A percentile compares a stretch with the other conserved stretches of the same genome.
Evolutionary conservation across 495 filamentous ascomycete species (phyloP).

Genomic region (Talaromyces nanjingensis): DNA sequence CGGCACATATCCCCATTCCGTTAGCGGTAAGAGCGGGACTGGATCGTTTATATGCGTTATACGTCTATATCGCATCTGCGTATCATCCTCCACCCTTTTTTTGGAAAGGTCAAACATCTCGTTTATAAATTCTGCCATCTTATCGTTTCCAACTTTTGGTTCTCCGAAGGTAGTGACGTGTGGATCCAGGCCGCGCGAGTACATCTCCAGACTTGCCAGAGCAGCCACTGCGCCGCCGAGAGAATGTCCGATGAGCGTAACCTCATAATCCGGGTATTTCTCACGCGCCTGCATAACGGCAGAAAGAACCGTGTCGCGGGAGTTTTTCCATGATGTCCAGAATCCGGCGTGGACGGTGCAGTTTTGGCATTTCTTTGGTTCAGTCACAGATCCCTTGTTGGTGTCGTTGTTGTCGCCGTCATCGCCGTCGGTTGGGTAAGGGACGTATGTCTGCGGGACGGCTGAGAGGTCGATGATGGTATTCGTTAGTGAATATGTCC

Average conservation of each 20-base stretch:
- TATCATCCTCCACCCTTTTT: slow-evolving; percentile 7
- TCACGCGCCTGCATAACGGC: slow-evolving; percentile 45
- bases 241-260: slow-evolving; percentile 82
- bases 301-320: slow-evolving; percentile 56
- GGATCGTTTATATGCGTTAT: slow-evolving; percentile 86
- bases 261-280: slow-evolving; percentile 59
- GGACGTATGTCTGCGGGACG: slow-evolving; percentile 81
- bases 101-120: slow-evolving; percentile 48
- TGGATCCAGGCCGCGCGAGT: slow-evolving; percentile 60
- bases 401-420: slow-evolving; percentile 14
- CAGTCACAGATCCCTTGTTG: slow-evolving; percentile 2
- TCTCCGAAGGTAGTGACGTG: slow-evolving; percentile 89
- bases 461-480: slow-evolving; percentile 83
- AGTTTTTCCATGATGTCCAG: slow-evolving; percentile 70
- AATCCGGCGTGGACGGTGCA: slow-evolving; percentile 94
- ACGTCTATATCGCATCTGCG: slow-evolving; percentile 54
- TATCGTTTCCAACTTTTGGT: slow-evolving; percentile 74
- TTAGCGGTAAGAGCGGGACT: slow-evolving; percentile 77
- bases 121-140: slow-evolving; percentile 62
- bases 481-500: slow-evolving; percentile 89
- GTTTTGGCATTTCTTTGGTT: slow-evolving; percentile 51
- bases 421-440: slow-evolving; percentile 59
- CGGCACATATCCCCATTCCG: slow-evolving; percentile 78
- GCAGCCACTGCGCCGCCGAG: slow-evolving; percentile 89
- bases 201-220: slow-evolving; percentile 74